Base-by-base conservation (phyloP, 2,329 filamentous ascomycete species). In the Trichoderma endophyticum region DNA sequence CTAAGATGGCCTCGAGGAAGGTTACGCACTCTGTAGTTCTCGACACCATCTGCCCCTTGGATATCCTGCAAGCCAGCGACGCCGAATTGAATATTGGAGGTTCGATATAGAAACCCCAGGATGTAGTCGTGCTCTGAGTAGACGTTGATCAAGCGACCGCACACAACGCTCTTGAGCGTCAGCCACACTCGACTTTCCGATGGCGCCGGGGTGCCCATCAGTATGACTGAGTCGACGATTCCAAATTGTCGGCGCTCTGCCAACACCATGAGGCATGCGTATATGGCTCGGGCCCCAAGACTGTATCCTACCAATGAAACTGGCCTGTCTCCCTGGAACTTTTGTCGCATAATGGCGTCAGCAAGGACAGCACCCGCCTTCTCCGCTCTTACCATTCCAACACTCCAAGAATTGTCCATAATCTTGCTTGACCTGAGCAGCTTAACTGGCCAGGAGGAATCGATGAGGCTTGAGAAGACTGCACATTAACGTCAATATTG, bases 61-160 rank as follows among this genome's bases (percentile, higher is more conserved):
- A 96, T 88, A 18, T 88, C 87, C 79, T 97, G 92, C 21, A 98
- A 83, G 0, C 95, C 95, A 0, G 95, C 94, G 39, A 98, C 87
- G 2, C 95, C 95, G 73, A 92, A 91, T 75, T 96, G 91, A 64
- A 95, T 88, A 75, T 91, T 94, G 69, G 92, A 93, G 3, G 90
- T 93, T 65, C 95, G 91, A 80, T 95, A 97, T 51, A 98, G 84
- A 79, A 98, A 97, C 1, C 90, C 94, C 3, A 98, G 89, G 28
- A 98, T 90, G 75, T 93, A 94, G 80, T 98, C 95, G 61, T 93
- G 93, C 66, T 92, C 90, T 1, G 93, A 97, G 80, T 91, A 98
- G 4, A 96, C 94, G 76, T 98, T 98, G 78, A 98, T 87, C n/a
- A 98, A 85, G 26, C 94, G 89, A 0, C 95, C 94, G 54, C 90